phyloP scores from a whole-genome alignment of 176 grass and related monocot species.

The Melocanna baccifera region DNA sequence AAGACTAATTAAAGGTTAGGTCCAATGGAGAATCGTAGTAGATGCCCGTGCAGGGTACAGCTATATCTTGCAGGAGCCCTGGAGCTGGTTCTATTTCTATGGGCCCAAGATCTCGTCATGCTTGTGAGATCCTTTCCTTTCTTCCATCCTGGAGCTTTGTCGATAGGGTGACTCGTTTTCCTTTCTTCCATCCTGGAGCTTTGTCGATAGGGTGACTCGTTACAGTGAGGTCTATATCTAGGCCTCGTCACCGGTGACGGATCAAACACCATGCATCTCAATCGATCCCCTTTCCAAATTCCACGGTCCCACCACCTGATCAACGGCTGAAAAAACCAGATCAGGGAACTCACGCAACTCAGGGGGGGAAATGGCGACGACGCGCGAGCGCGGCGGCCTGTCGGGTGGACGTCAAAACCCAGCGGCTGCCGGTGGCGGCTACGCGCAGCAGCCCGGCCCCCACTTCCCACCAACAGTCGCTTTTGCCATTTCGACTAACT shows the following conservation, averaged over 20 bases:
- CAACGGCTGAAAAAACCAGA: too few relatives aligned
- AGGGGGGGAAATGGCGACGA: background rate
- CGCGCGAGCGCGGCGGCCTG: background rate
- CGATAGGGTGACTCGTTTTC: background rate
- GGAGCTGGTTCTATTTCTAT: background rate
- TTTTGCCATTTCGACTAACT: background rate
- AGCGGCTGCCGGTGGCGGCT: background rate
- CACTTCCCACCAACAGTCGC: background rate
- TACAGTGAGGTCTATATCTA: background rate
- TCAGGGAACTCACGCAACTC: conserved; percentile 8
- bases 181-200: too few relatives aligned
- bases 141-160: background rate
- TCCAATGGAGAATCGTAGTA: background rate
- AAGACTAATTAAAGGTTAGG: background rate
- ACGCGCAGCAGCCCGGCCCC: background rate
- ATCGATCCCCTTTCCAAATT: background rate
- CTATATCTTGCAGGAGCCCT: background rate
- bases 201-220: background rate
- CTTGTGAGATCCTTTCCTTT: background rate
- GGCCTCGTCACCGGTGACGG: background rate
- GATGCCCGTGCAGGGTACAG: background rate
- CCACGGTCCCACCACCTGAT: background rate
- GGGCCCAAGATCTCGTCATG: background rate
- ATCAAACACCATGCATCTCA: background rate
- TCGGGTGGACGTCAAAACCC: background rate